phyloP scores from a whole-genome alignment of 306 rosid species.

The Dryas drummondii region DNA sequence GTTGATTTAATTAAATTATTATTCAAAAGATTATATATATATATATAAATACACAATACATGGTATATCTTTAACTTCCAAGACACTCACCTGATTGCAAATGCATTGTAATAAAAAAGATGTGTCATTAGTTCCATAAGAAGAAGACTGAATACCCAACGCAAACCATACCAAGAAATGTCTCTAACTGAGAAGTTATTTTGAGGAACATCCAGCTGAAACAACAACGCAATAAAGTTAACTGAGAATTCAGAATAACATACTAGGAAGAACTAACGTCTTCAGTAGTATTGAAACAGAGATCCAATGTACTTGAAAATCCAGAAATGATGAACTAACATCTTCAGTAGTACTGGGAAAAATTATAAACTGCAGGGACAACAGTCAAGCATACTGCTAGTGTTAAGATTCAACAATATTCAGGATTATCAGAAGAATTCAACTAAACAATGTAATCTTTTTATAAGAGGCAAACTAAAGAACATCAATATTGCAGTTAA shows the following conservation, averaged over 20 bases:
- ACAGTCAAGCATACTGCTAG: not conserved
- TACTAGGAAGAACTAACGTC: not conserved
- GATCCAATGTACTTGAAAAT: constrained; percentile 1
- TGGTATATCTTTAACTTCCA: constrained; percentile 17
- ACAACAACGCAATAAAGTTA: constrained; percentile 17
- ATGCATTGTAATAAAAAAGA: constrained; percentile 80
- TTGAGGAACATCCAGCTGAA: constrained; percentile 80
- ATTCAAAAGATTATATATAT: not conserved
- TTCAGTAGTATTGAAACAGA: not conserved
- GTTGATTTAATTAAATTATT: constrained; percentile 15
- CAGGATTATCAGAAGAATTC: not conserved
- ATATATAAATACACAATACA: not conserved
- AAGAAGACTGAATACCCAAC: constrained; percentile 71
- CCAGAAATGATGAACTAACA: not conserved
- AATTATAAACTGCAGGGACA: not conserved
- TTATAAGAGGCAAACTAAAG: not conserved
- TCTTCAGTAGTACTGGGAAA: too few species aligned
- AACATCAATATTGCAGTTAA: not conserved
- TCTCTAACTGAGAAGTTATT: constrained; percentile 49
- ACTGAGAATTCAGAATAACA: not conserved
- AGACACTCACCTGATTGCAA: constrained; percentile 71
- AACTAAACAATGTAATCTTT: not conserved
- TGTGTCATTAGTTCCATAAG: constrained; percentile 85
- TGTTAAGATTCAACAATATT: not conserved
- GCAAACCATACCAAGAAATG: constrained; percentile 59